Conservation (phyloP, 371 early-diverging fungal species). For the Catenaria anguillulae region DNA sequence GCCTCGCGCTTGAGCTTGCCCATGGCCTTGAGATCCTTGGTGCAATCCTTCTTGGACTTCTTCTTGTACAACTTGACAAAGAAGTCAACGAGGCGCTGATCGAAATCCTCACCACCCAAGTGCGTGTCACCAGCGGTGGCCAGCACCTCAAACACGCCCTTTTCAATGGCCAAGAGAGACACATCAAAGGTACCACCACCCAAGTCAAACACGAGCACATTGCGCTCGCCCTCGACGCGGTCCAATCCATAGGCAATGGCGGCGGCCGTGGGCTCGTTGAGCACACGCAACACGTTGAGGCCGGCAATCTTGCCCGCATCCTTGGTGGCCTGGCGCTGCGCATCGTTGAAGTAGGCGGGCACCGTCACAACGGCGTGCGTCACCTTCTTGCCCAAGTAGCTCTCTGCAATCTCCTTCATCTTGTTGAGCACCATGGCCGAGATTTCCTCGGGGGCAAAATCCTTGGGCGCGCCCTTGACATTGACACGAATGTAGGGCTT, state of each 20-base stretch:
- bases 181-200: constrained; percentile 97
- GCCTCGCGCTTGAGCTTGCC: constrained; percentile 73
- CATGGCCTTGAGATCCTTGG: constrained; percentile 58
- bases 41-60: constrained; percentile 48
- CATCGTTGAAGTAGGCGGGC: constrained; percentile 67
- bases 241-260: constrained; percentile 57
- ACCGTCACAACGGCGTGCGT: constrained; percentile 56
- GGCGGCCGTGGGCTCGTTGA: constrained; percentile 64
- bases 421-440: constrained; percentile 40
- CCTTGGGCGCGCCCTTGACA: constrained; percentile 50
- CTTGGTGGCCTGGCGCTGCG: constrained; percentile 60
- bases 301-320: constrained; percentile 58
- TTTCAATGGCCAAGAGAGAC: constrained; percentile 70
- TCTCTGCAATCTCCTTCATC: constrained; percentile 45
- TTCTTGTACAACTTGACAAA: constrained; percentile 59
- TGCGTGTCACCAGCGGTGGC: constrained; percentile 85
- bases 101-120: constrained; percentile 92
- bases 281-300: constrained; percentile 45
- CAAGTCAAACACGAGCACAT: constrained; percentile 77
- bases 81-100: constrained; percentile 68
- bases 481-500: constrained; percentile 66
- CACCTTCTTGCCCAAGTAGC: constrained; percentile 34
- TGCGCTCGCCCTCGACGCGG: constrained; percentile 44
- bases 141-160: constrained; percentile 72
- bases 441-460: constrained; percentile 47